Evolutionary conservation across 805 yeast genomes (phyloP), one percentile per base, ranked within the genome.

Genomic region (Zygosaccharomyces lentus): DNA sequence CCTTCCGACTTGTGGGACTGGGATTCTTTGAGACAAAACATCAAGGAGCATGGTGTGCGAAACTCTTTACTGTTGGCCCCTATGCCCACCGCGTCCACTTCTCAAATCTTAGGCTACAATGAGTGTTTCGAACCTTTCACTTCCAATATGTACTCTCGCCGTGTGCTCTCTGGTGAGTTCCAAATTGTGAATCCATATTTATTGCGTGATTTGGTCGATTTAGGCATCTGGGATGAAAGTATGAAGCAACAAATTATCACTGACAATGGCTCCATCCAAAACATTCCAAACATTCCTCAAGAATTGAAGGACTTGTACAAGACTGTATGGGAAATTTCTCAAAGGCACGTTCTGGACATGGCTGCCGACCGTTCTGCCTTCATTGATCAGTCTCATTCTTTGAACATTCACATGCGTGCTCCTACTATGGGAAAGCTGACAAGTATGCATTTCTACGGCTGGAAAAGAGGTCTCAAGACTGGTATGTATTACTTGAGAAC

Each of bases 71-170:
- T 89, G 10, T 90, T 90, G 19, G 96, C 93, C 0, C 93, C 96
- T 41, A 90, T 90, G 98, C 98, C 98, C 16, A 90, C 98, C 9
- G 98, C 98, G 1, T 88, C 97, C 0, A 91, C 98, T 1, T 91
- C 98, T 2, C 96, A 89, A 69, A 89, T 90, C 37, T 73, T 90
- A 43, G 97, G 97, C 27, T 87, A 77, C 71, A 89, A 81, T 57
- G 98, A 90, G 69, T 90, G 96, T 67, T 90, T 90, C 65, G 98
- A 91, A 68, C 97, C 98, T 5, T 78, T 82, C 62, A 89, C 97
- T 2, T 87, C 96, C 16, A 90, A 90, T 66, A 80, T 91, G 53
- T 91, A 89, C 66, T 80, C 86, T 30, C 78, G 97, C 56, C 79
- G 97, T 58, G 96, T 88, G 2, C 71, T 87, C 5, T 84, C 96